A percentile compares a stretch with the other conserved stretches of the same genome.
phyloP scores from a whole-genome alignment of 345 rosid genomes.

The Citrus hindsii region DNA sequence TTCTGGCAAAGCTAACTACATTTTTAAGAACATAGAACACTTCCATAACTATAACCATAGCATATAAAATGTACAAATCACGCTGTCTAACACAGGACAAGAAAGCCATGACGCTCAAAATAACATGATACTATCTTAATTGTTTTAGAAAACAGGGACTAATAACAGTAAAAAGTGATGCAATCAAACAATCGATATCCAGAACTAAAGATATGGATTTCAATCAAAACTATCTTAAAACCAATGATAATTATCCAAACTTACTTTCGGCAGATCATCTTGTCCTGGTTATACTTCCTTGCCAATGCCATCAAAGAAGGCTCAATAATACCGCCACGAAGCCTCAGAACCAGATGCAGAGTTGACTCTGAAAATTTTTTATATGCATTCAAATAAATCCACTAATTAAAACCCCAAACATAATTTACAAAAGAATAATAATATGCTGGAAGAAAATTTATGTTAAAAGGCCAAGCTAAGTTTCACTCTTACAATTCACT shows the following conservation, averaged over 20 bases:
- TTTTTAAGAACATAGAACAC: not conserved
- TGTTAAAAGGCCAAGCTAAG: not conserved
- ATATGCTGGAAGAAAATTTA: not conserved
- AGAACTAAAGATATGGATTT: not conserved
- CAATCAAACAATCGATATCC: not conserved
- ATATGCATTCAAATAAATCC: conserved; percentile 9
- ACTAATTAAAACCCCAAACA: not conserved
- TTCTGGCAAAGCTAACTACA: not conserved
- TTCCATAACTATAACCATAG: not conserved
- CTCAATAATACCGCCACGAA: conserved; percentile 76
- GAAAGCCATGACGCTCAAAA: not conserved
- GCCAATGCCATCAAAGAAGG: conserved; percentile 74
- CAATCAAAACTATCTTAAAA: not conserved
- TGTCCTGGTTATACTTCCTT: conserved; percentile 68
- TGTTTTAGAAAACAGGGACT: not conserved
- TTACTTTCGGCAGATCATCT: conserved; percentile 81
- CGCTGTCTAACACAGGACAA: not conserved
- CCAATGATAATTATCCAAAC: conserved; percentile 2
- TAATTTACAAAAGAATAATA: too few species aligned
- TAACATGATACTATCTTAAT: not conserved
- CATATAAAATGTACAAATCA: too few species aligned
- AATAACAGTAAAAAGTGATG: not conserved
- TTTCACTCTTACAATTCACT: not conserved
- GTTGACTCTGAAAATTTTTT: conserved; percentile 46
- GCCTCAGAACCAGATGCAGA: conserved; percentile 69